Conservation (phyloP, 1,284 basidiomycete species). For the Lignosus rhinocerotis region DNA sequence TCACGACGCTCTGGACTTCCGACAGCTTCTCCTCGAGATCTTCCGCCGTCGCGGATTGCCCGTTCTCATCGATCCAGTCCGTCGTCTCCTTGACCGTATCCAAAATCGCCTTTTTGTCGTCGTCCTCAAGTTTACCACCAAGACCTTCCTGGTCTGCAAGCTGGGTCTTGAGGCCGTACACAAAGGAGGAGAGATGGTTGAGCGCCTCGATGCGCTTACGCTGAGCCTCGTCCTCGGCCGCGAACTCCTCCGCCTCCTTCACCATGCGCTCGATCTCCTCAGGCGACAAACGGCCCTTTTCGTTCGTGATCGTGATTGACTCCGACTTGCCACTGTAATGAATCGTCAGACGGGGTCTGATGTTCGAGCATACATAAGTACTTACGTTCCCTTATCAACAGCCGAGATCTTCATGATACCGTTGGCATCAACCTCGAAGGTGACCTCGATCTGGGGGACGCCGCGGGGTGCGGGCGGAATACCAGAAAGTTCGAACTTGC, state of each 20-base stretch:
- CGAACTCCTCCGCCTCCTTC: slow-evolving; percentile 88
- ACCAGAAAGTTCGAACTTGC: slow-evolving; percentile 92
- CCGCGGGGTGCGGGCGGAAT: slow-evolving; percentile 96
- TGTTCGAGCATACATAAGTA: slow-evolving; percentile 22
- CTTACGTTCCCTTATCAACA: slow-evolving; percentile 88
- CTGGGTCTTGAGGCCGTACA: slow-evolving; percentile 86
- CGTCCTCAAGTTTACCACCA: slow-evolving; percentile 84
- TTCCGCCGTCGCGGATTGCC: slow-evolving; percentile 76
- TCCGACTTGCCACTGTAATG: slow-evolving; percentile 75
- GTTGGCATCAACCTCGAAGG: slow-evolving; percentile 93
- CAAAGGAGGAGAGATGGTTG: slow-evolving; percentile 76
- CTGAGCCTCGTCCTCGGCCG: slow-evolving; percentile 82
- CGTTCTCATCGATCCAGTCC: slow-evolving; percentile 89
- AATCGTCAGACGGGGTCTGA: slow-evolving; percentile 11
- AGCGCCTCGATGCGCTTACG: slow-evolving; percentile 88
- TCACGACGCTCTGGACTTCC: slow-evolving; percentile 60
- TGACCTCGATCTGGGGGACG: slow-evolving; percentile 93
- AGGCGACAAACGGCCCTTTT: slow-evolving; percentile 80
- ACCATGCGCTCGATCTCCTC: slow-evolving; percentile 95
- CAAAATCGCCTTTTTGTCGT: slow-evolving; percentile 89
- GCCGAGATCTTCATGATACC: slow-evolving; percentile 91
- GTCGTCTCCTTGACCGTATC: slow-evolving; percentile 85
- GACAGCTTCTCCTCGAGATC: slow-evolving; percentile 90
- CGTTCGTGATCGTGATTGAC: slow-evolving; percentile 87
- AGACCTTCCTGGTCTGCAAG: slow-evolving; percentile 86